Percentiles rank a stretch among this genome's conserved stretches.
Evolutionary conservation across 306 rosid species (phyloP).

Genomic region (Hippophae tibetana): DNA sequence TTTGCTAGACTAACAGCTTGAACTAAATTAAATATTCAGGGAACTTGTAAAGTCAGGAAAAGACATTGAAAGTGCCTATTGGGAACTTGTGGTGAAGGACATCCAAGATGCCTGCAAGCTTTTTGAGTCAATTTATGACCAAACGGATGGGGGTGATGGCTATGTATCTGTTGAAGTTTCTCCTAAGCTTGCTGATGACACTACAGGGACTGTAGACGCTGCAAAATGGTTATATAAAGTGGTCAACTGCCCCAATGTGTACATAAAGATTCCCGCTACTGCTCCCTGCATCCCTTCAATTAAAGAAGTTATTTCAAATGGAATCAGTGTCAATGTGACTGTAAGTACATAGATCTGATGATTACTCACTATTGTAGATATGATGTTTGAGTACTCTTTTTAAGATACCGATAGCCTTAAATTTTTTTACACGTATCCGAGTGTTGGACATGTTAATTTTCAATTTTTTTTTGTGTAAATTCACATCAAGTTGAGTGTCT

Average conservation of each 20-base stretch:
- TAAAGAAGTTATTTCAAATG: slow-evolving; percentile 74
- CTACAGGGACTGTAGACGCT: slow-evolving; percentile 77
- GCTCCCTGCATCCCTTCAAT: slow-evolving; percentile 91
- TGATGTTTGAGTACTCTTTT: too few relatives aligned
- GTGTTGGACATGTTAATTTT: too few relatives aligned
- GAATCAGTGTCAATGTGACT: slow-evolving; percentile 96
- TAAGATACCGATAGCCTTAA: too few relatives aligned
- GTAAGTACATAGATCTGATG: slow-evolving; percentile 43
- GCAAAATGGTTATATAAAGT: slow-evolving; percentile 92
- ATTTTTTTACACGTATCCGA: too few relatives aligned
- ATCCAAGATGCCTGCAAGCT: slow-evolving; percentile 92
- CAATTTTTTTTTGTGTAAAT: too few relatives aligned
- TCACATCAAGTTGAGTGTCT: too few relatives aligned
- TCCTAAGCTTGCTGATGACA: slow-evolving; percentile 85
- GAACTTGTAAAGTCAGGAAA: slow-evolving; percentile 83
- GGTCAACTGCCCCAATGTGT: slow-evolving; percentile 74
- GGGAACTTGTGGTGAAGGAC: slow-evolving; percentile 99
- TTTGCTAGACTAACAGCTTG: slow-evolving; percentile 1
- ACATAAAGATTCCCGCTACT: slow-evolving; percentile 94
- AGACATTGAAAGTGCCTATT: slow-evolving; percentile 86
- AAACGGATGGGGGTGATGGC: slow-evolving; percentile 90
- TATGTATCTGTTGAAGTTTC: slow-evolving; percentile 99
- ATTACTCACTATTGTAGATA: slow-evolving; percentile 1
- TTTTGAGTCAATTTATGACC: slow-evolving; percentile 83
- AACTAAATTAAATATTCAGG: slow-evolving; percentile 36